phyloP scores from a whole-genome alignment of 345 rosid genomes.

The Lepidium sativum region DNA sequence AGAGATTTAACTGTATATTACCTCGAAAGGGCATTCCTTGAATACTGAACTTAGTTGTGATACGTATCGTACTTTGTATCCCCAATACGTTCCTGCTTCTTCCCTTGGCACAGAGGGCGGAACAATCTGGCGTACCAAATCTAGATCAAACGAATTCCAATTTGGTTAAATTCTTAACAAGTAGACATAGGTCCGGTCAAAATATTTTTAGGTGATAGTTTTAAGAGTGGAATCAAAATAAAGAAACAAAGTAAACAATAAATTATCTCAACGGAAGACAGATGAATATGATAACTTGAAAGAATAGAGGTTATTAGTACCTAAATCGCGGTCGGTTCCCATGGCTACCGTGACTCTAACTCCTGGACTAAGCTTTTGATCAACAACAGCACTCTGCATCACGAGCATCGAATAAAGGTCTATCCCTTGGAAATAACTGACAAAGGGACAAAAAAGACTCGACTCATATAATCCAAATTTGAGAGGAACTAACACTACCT shows the following conservation, averaged over 20 bases:
- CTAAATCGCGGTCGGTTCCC: constrained; percentile 63
- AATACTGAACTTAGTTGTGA: constrained; percentile 60
- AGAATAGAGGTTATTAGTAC: constrained; percentile 32
- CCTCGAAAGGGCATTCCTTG: constrained; percentile 55
- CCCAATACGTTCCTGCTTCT: constrained; percentile 84
- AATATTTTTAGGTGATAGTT: background rate
- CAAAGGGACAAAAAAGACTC: background rate
- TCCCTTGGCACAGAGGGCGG: constrained; percentile 66
- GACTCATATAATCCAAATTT: background rate
- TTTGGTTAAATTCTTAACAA: background rate
- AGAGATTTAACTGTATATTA: no score
- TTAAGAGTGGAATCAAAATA: background rate
- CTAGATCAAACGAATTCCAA: constrained; percentile 44
- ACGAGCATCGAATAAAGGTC: constrained; percentile 10
- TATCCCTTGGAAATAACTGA: background rate
- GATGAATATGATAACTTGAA: background rate
- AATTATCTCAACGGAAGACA: background rate
- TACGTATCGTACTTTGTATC: constrained; percentile 87
- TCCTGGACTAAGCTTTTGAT: constrained; percentile 68
- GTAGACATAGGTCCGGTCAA: background rate
- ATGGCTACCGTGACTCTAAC: constrained; percentile 82
- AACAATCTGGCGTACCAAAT: constrained; percentile 52
- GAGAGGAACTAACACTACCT: constrained; percentile 36
- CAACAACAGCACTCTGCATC: constrained; percentile 58
- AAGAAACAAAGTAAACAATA: background rate